These are phyloP conservation scores for Ascochyta fabae DNA, from an alignment of 2,329 filamentous ascomycete genomes.

Conservation along the genomic window DNA sequence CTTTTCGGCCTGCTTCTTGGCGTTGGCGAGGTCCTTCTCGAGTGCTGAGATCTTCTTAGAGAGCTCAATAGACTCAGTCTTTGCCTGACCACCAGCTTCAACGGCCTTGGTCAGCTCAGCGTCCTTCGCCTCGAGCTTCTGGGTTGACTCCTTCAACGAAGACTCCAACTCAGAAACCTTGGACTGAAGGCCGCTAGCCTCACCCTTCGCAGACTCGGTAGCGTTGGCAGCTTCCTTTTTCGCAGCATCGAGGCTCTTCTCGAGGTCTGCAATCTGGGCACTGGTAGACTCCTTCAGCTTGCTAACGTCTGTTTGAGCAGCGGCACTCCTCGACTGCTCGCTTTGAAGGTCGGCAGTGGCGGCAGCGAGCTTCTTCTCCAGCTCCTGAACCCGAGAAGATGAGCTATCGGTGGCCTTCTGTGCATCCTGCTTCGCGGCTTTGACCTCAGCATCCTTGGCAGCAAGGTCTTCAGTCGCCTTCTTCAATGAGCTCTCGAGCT, in stretches of 20 bases:
- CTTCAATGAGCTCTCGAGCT: constrained; percentile 32
- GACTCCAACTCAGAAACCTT: constrained; percentile 33
- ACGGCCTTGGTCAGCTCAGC: constrained; percentile 31
- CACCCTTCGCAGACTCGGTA: constrained; percentile 31
- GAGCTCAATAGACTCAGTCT: constrained; percentile 54
- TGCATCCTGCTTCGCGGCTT: constrained; percentile 26
- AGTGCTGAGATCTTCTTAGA: constrained; percentile 17
- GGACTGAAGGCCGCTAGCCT: constrained; percentile 11
- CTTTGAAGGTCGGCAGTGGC: constrained; percentile 12
- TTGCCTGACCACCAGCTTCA: constrained; percentile 11
- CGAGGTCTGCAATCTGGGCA: constrained; percentile 32
- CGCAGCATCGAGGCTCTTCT: constrained; percentile 25
- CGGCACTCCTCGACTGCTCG: constrained; percentile 13
- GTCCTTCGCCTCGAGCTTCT: constrained; percentile 31
- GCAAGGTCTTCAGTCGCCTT: constrained; percentile 30
- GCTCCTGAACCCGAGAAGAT: constrained; percentile 19
- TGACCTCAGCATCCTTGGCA: constrained; percentile 32
- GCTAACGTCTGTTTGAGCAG: constrained; percentile 27
- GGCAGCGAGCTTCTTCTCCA: constrained; percentile 17
- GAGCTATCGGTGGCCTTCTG: constrained; percentile 22
- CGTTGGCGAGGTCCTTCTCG: constrained; percentile 15
- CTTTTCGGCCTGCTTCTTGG: constrained; percentile 10
- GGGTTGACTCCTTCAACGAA: constrained; percentile 24
- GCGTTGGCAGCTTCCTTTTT: constrained; percentile 20
- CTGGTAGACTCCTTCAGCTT: constrained; percentile 23